Evolutionary conservation across 805 yeast species (phyloP), one percentile per base, ranked within the genome.

Genomic region (Candida argentea): DNA sequence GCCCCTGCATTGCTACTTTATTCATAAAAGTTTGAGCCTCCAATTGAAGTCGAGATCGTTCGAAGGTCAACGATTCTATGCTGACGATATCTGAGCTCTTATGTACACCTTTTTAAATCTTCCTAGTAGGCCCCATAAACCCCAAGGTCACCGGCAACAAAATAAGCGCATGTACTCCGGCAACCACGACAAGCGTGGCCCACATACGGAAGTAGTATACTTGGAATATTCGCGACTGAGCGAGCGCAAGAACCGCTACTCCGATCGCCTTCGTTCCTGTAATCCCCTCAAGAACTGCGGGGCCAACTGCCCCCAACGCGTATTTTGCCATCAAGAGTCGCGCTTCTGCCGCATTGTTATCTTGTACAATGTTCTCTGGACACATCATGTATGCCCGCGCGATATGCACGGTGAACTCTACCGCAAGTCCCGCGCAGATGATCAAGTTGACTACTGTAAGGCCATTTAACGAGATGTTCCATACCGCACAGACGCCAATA

Each of bases 181-280:
- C 95, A 31, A 82, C 60, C 2, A 80, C 36, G 6, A 89, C 78
- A 34, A 89, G 61, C 1, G 86, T 63, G 8, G 82, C 55, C 97
- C 97, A 89, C 95, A 89, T 87, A 35, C 94, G 61, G 64, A 89
- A 89, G 50, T 91, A 89, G 52, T 84, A 89, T 2, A 89, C 71
- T 40, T 85, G 93, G 52, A 89, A 91, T 17, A 89, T 87, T 50
- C 80, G 76, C 12, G 95, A 83, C 37, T 72, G 61, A 0, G 97
- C 84, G 50, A 87, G 86, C 4, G 93, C 94, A 21, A 89, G 58
- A 7, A 89, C 94, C 15, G 67, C 52, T 1, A 89, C 85, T 2
- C 98, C 98, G 40, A 91, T 76, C 14, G 89, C 55, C 46, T 89
- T 89, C 1, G 97, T 91, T 39, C 85, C 46, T 3, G 94, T 80